Conservation (phyloP, 768 basidiomycete genomes). For the Piloderma croceum region DNA sequence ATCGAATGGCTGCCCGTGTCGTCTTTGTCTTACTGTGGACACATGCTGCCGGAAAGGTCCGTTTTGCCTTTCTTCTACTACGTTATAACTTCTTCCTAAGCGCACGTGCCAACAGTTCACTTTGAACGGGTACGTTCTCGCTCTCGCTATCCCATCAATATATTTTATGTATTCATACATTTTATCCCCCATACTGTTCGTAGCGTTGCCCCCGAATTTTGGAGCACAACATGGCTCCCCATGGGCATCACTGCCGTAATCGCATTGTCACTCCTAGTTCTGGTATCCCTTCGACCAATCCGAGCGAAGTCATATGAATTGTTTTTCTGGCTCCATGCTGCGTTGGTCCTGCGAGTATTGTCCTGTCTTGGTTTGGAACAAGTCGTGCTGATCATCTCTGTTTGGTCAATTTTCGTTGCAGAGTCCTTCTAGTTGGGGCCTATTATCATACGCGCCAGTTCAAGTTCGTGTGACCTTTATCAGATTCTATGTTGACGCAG, state of each 20-base stretch:
- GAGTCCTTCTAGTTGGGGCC: slow-evolving; percentile 26
- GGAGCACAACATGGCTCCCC: slow-evolving; percentile 17
- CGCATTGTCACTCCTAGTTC: slow-evolving; percentile 36
- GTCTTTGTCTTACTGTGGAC: slow-evolving; percentile 44
- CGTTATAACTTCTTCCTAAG: no score
- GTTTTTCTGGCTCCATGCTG: slow-evolving; percentile 46
- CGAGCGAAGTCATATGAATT: slow-evolving; percentile 44
- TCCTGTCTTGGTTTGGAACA: no score
- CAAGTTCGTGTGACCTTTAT: neutral
- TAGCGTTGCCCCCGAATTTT: neutral
- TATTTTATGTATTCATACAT: no score
- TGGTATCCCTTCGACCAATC: slow-evolving; percentile 46
- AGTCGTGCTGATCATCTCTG: neutral
- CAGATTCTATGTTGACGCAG: no score
- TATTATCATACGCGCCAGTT: slow-evolving; percentile 24
- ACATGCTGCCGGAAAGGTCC: slow-evolving; percentile 41
- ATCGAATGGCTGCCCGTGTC: slow-evolving; percentile 45
- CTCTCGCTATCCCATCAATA: no score
- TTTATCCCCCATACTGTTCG: neutral
- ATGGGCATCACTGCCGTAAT: slow-evolving; percentile 32
- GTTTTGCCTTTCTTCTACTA: no score
- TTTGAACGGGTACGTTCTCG: no score
- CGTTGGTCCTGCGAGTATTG: slow-evolving; percentile 34
- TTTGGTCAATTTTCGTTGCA: no score
- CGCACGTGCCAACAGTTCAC: no score